Evolutionary conservation across 1,139 yeast species (phyloP), one percentile per base, ranked within the genome.

Genomic region (Taiozyma sp.): DNA sequence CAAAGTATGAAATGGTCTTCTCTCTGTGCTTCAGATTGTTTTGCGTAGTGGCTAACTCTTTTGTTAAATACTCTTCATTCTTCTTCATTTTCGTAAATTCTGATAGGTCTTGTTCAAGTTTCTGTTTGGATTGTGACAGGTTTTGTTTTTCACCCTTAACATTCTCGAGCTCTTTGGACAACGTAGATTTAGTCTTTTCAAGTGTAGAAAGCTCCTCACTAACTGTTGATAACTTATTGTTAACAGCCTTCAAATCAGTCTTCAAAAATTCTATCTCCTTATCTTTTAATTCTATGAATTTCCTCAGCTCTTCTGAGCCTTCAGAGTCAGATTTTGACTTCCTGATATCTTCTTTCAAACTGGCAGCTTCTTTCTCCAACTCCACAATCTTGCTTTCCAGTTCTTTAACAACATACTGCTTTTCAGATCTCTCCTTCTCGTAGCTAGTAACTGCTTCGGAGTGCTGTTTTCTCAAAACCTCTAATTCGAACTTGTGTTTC

Each of bases 1-100:
- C 78, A 44, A 73, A 66, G 50, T 78, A 77, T 4, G 63, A 69
- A 26, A 80, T 73, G 16, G 74, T 72, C 53, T 75, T 75, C 30
- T 81, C 85, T 57, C 79, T 77, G 55, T 76, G 79, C 1, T 61
- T 59, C 10, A 77, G 62, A 6, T 53, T 57, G 2, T 46, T 24
- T 41, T 54, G 55, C 0, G 62, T 26, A 7, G 60, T 55, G 0
- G 47, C 14, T 2, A 62, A 43, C 43, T 62, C 65, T 43, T 61
- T 56, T 28, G 59, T 64, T 24, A 69, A 32, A 1, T 52, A 35
- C 6, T 56, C 60, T 29, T 70, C 70, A 5, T 59, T 49, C 46
- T 60, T 61, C 47, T 68, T 67, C 40, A 68, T 45, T 24, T 57
- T 60, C 43, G 64, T 62, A 16, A 74, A 59, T 29, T 71, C 71